Conservation (phyloP, 441 rosid genomes). For the Isatis lusitanica region DNA sequence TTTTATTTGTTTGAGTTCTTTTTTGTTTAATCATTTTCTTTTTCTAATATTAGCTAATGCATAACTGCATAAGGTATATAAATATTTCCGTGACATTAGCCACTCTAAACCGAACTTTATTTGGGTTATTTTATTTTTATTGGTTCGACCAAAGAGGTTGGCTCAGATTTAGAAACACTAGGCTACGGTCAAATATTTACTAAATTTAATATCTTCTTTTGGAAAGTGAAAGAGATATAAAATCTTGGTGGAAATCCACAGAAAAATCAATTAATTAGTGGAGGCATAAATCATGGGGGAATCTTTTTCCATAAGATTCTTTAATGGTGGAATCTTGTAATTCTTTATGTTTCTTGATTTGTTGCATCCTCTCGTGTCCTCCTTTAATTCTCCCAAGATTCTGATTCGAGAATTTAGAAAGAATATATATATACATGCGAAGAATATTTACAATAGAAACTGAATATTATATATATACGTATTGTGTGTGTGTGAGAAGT, state of each 20-base stretch:
- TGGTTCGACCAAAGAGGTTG: conserved; percentile 1
- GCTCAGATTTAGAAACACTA: conserved; percentile 14
- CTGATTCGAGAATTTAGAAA: neutral
- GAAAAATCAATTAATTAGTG: conserved; percentile 27
- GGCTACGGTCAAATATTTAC: conserved; percentile 2
- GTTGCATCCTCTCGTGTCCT: conserved; percentile 28
- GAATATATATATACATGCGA: neutral
- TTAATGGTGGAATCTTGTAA: conserved; percentile 27
- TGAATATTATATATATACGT: conserved; percentile 18
- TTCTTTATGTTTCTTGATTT: conserved; percentile 25
- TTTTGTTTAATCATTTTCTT: neutral
- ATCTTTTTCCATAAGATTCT: conserved; percentile 31
- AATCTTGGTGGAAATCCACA: conserved; percentile 36
- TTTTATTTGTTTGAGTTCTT: neutral
- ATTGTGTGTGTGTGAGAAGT: neutral
- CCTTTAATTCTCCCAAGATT: conserved; percentile 21
- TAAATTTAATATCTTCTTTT: conserved; percentile 16
- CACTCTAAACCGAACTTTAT: neutral
- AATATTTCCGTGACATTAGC: neutral
- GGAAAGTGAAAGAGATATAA: conserved; percentile 11
- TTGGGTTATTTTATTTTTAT: neutral
- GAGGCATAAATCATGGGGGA: conserved; percentile 34
- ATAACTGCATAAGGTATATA: neutral
- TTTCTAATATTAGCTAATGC: neutral
- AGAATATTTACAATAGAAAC: conserved; percentile 17